These are phyloP conservation scores for Brassica hybrid DNA, from an alignment of 441 rosid species.

Conservation along the genomic window DNA sequence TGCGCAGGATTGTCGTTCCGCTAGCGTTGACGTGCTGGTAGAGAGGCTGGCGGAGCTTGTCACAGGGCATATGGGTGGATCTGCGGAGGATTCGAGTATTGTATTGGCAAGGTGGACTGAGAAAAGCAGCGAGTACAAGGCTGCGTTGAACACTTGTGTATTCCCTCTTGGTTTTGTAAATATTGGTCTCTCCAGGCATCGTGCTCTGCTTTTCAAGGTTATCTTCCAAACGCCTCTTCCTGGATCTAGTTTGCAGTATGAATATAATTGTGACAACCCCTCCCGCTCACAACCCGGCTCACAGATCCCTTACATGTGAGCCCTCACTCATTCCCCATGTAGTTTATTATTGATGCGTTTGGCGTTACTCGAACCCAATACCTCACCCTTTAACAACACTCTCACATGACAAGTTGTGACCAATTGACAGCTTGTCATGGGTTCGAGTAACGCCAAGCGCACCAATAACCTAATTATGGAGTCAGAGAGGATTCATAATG, in stretches of 20 bases:
- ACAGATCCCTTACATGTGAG: too few species aligned
- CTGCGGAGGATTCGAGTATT: slow-evolving; percentile 86
- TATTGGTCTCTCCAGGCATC: slow-evolving; percentile 92
- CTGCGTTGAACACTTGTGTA: slow-evolving; percentile 72
- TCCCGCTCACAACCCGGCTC: too few species aligned
- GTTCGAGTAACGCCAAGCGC: too few species aligned
- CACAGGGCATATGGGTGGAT: slow-evolving; percentile 94
- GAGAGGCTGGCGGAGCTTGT: slow-evolving; percentile 66
- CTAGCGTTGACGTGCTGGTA: neutral
- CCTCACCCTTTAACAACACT: too few species aligned
- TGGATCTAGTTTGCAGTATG: neutral
- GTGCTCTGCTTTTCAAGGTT: slow-evolving; percentile 99
- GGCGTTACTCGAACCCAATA: too few species aligned
- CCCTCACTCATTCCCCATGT: too few species aligned
- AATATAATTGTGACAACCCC: neutral
- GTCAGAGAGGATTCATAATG: too few species aligned
- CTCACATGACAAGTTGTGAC: too few species aligned
- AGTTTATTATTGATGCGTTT: too few species aligned
- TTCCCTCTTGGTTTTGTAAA: slow-evolving; percentile 91
- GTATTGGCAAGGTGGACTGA: slow-evolving; percentile 90
- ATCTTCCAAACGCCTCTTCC: slow-evolving; percentile 25
- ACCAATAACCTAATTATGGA: too few species aligned
- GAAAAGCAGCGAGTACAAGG: slow-evolving; percentile 77
- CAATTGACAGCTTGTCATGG: too few species aligned
- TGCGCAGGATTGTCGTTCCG: neutral